phyloP scores from a whole-genome alignment of 140 eudicot genomes.

The Oenanthe javanica region DNA sequence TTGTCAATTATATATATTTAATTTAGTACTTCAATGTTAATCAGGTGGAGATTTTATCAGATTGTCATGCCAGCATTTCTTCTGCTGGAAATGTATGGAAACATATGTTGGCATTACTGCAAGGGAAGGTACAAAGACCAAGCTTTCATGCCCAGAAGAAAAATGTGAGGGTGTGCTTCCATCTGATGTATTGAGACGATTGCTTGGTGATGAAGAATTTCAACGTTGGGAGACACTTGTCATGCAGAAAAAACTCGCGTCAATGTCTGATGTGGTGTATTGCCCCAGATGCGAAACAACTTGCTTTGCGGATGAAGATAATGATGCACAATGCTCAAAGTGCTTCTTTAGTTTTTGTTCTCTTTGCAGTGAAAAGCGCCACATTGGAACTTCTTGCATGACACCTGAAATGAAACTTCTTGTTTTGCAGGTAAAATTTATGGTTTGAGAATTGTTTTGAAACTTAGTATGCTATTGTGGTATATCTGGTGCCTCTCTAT shows the following conservation, averaged over 20 bases:
- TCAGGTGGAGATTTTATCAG: conserved; percentile 67
- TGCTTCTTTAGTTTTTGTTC: conserved; percentile 83
- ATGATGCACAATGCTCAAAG: conserved; percentile 84
- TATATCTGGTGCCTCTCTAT: not conserved
- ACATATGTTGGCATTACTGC: conserved; percentile 58
- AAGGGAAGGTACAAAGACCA: conserved; percentile 60
- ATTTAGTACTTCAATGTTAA: conserved; percentile 8
- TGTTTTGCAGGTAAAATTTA: conserved; percentile 48
- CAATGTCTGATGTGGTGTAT: conserved; percentile 86
- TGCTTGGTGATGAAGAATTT: conserved; percentile 69
- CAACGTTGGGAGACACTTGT: conserved; percentile 81
- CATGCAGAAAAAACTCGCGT: conserved; percentile 65
- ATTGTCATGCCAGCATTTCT: conserved; percentile 89
- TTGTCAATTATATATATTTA: not conserved
- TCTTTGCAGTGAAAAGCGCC: conserved; percentile 68
- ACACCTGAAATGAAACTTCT: conserved; percentile 71
- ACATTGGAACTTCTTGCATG: conserved; percentile 68
- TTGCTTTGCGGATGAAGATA: conserved; percentile 75
- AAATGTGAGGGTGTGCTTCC: conserved; percentile 87
- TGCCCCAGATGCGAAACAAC: conserved; percentile 96
- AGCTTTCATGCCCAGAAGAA: conserved; percentile 58
- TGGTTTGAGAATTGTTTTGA: not conserved
- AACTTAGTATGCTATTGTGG: not conserved
- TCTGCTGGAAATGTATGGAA: conserved; percentile 71
- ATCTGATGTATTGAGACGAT: conserved; percentile 53